phyloP scores from a whole-genome alignment of 164 flowering plant genomes.

The Aristolochia californica region DNA sequence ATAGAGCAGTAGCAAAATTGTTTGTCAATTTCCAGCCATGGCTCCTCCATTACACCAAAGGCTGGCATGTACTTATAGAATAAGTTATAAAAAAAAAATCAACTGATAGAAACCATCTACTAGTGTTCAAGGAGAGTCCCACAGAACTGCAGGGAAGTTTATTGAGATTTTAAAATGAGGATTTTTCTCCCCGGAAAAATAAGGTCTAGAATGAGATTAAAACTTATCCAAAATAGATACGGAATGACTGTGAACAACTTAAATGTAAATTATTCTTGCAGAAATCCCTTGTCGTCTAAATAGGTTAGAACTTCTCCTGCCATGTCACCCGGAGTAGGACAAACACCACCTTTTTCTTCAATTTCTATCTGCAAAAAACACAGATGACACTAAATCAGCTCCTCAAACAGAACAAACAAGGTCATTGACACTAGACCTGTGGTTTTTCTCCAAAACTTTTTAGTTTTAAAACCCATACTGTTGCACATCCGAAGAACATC shows the following conservation, averaged over 20 bases:
- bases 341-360: constrained; percentile 25
- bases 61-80: no score
- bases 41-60: no score
- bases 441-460: background rate
- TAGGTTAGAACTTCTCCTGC: constrained; percentile 52
- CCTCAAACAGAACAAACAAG: background rate
- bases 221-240: background rate
- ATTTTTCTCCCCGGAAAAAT: background rate
- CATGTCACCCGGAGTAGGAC: constrained; percentile 50
- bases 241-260: background rate
- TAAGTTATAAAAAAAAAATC: no score
- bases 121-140: no score
- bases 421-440: background rate
- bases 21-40: no score
- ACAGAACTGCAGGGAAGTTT: no score
- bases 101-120: no score
- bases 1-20: no score
- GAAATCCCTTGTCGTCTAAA: constrained; percentile 63
- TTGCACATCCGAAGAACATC: background rate
- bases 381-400: background rate
- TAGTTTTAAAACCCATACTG: no score
- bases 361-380: constrained; percentile 42
- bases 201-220: constrained; percentile 2
- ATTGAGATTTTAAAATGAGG: no score
- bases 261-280: constrained; percentile 25